Evolutionary conservation across 192 early-diverging fungal species (phyloP), one percentile per base, ranked within the genome.

Genomic region (Podila epigama): DNA sequence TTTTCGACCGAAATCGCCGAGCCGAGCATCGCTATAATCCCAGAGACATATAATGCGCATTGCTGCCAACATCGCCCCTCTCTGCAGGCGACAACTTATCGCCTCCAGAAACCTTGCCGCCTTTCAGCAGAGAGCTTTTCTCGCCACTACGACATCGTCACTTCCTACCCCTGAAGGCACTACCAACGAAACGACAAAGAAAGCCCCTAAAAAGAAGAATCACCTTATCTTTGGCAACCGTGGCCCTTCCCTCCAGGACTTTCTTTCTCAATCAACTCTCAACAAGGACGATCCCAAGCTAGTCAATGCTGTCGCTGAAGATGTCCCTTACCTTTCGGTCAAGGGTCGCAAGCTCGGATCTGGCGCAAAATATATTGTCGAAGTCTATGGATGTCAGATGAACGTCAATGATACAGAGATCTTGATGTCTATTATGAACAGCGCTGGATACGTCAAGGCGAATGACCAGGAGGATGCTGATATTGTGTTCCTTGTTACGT

Each of bases 371-470:
- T 93, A 87, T 64, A 90, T 86, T 71, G 86, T 93, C 10, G 91
- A 93, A 66, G 91, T 93, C 33, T 93, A 93, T 65, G 91, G 91
- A 11, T 93, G 91, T 65, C 91, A 93, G 79, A 92, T 93, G 91
- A 93, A 93, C 62, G 88, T 91, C 57, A 93, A 88, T 66, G 91
- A 93, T 62, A 91, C 91, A 0, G 91, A 93, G 70, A 91, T 93
- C 51, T 75, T 93, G 59, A 93, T 89, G 84, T 79, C 90, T 0
- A 89, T 93, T 25, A 81, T 93, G 81, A 84, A 88, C 55, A 81
- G 84, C 42, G 80, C 88, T 27, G 91, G 91, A 16, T 93, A 91
- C 63, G 78, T 79, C 61, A 85, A 89, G 57, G 90, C 90, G 2
- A 71, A 79, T 39, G 69, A 61, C 39, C 69, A 84, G 25, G 80